Conservation (phyloP, 768 basidiomycete species). For the Suillus subluteus region DNA sequence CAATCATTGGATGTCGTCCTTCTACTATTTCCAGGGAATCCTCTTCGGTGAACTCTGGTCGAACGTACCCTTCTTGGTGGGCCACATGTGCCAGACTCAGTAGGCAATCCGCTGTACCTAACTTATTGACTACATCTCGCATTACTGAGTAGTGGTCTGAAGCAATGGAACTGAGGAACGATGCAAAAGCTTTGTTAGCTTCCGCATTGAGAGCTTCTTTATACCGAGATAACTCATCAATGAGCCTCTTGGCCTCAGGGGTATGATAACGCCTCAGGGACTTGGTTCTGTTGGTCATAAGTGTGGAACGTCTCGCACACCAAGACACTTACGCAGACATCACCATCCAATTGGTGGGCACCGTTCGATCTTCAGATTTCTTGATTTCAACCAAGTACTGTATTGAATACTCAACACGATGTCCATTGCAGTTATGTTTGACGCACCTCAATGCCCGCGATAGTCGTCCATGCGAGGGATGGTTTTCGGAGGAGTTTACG, state of each 20-base stretch:
- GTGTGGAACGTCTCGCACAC: neutral
- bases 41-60: conserved; percentile 73
- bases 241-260: conserved; percentile 59
- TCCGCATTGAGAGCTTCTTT: conserved; percentile 73
- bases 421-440: neutral
- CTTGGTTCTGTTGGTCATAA: conserved; percentile 61
- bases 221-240: conserved; percentile 75
- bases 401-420: neutral
- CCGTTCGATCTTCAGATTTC: conserved; percentile 50
- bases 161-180: conserved; percentile 73
- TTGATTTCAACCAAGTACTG: conserved; percentile 85
- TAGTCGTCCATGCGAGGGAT: conserved; percentile 67
- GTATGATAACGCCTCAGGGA: conserved; percentile 73
- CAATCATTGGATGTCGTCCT: conserved; percentile 95
- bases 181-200: conserved; percentile 63
- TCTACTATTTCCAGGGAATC: conserved; percentile 71
- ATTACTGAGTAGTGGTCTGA: conserved; percentile 69
- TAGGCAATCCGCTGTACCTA: conserved; percentile 87
- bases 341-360: conserved; percentile 61
- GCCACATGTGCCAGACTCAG: conserved; percentile 83
- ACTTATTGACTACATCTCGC: conserved; percentile 74
- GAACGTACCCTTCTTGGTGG: conserved; percentile 72
- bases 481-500: conserved; percentile 75
- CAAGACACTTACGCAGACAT: conserved; percentile 58
- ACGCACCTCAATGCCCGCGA: conserved; percentile 71